Percentiles rank a stretch among this genome's conserved stretches.
phyloP scores from a whole-genome alignment of 441 rosid genomes.

The Arabidopsis hybrid region DNA sequence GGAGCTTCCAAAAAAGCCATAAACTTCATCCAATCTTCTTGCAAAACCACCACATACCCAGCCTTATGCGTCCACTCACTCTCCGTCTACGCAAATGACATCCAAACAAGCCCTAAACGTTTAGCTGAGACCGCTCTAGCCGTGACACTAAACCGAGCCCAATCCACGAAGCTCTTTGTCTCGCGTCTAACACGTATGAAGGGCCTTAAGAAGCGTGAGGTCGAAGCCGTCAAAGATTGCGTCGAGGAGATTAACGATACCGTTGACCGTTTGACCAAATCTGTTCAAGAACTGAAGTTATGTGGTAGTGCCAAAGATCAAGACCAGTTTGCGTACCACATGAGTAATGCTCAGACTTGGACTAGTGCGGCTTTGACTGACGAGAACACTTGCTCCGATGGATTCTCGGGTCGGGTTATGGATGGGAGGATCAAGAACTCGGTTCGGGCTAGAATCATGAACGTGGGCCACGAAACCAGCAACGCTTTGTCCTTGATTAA shows the following conservation, averaged over 20 bases:
- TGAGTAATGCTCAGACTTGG: conserved; percentile 91
- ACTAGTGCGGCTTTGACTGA: conserved; percentile 90
- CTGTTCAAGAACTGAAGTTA: conserved; percentile 62
- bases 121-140: conserved; percentile 71
- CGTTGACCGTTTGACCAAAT: conserved; percentile 66
- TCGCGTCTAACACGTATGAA: conserved; percentile 57
- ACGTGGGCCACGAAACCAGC: conserved; percentile 77
- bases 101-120: conserved; percentile 64
- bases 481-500: conserved; percentile 79
- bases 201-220: conserved; percentile 63
- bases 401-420: conserved; percentile 65
- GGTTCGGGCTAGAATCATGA: conserved; percentile 53
- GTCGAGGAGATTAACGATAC: conserved; percentile 68
- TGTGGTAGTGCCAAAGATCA: conserved; percentile 52
- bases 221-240: conserved; percentile 72
- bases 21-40: conserved; percentile 63
- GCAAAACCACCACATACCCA: conserved; percentile 74
- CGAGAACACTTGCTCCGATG: conserved; percentile 81
- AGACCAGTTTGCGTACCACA: conserved; percentile 62
- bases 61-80: conserved; percentile 70
- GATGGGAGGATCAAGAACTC: conserved; percentile 70
- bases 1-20: conserved; percentile 36
- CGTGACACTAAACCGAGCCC: conserved; percentile 67
- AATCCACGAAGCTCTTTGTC: conserved; percentile 60
- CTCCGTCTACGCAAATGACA: conserved; percentile 55